Base-by-base conservation (phyloP, 2,329 filamentous ascomycete species). In the Neophaeococcomyces mojaviensis region DNA sequence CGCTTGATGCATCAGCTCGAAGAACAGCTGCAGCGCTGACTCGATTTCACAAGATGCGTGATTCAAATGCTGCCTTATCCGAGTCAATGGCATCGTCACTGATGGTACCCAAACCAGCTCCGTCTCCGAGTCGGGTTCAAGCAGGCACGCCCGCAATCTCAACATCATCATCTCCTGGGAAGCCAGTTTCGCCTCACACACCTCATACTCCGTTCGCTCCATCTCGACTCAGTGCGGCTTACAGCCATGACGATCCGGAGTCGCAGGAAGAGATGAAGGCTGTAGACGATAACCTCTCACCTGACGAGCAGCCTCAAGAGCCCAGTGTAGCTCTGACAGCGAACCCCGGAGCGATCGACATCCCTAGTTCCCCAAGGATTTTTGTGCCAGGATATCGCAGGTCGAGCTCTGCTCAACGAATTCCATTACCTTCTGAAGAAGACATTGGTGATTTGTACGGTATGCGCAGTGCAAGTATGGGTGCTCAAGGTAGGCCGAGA, bases 191-290 rank as follows among this genome's bases (percentile, higher is more conserved):
- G 2, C 88, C 86, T 8, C 88, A 90, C 60, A 95, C 87, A 0
- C 88, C 89, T 1, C 89, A 97, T 59, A 94, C 88, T 0, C 92
- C 92, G 3, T 88, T 89, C 9, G 88, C 97, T 22, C 90, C 90
- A 16, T 96, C 89, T 6, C 79, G 92, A n/a, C 70, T 98, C 18
- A 94, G 88, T 60, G 88, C 92, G 35, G 84, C 87, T 53, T 84
- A 88, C 58, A 65, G 69, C 43, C 66, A 66, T 33, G 61, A 58
- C 37, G 67, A 62, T 44, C 61, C 55, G 50, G 59, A 10, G 61
- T n/a, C 32, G 15, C 20, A 46, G 20, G 24, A 46, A 18, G 39
- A 18, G 19, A 3, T 32, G 26, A 22, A 19, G 3, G 24, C 24
- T 10, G 62, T 57, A 38, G 58, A 64, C 38, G 64, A 64, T 20